Base-by-base conservation (phyloP, 768 basidiomycete genomes). In the Boletus insuetus region DNA sequence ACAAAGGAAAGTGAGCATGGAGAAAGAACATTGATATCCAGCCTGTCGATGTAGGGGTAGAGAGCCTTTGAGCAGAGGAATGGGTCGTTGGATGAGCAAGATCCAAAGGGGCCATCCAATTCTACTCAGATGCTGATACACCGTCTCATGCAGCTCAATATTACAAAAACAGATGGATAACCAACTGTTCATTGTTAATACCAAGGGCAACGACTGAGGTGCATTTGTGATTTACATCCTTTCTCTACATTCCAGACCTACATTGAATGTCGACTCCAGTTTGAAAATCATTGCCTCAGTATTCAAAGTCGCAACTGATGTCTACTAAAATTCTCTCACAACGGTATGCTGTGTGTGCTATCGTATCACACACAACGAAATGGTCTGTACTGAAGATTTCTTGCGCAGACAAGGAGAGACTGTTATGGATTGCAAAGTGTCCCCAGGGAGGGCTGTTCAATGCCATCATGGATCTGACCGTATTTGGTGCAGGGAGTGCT, bases 1-100 rank as follows among this genome's bases (percentile, higher is more conserved):
- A 94, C 54, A 96, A 93, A 70, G 91, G 93, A n/a, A 96, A 96
- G 70, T 84, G 82, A 53, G 84, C 94, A 45, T 96, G 94, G 94
- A 74, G 94, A 68, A 96, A 97, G 75, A 91, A 97, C 70, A 86
- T 96, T 49, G 85, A 96, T 67, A 80, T 96, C 47, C 81, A 83
- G 26, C 85, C 84, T 46, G 85, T 94, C 19, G 93, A 95, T 63
- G 75, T 77, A 45, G 85, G 83, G 3, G 65, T 95, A 58, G 94
- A 95, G 69, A 81, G 76, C 54, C 74, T 90, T 56, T 77, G 94
- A 50, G 81, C 81, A 17, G 91, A 95, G 68, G 93, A 95, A 67
- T 76, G 90, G 51, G 79, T 85, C 6, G 82, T 80, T 58, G 93
- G 93, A 91, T 92, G 64, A 58, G 83, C 69, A 14, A 41, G 26